A percentile compares a stretch with the other conserved stretches of the same genome.
Conservation (phyloP, 208 protist species). For the Leishmania major region DNA sequence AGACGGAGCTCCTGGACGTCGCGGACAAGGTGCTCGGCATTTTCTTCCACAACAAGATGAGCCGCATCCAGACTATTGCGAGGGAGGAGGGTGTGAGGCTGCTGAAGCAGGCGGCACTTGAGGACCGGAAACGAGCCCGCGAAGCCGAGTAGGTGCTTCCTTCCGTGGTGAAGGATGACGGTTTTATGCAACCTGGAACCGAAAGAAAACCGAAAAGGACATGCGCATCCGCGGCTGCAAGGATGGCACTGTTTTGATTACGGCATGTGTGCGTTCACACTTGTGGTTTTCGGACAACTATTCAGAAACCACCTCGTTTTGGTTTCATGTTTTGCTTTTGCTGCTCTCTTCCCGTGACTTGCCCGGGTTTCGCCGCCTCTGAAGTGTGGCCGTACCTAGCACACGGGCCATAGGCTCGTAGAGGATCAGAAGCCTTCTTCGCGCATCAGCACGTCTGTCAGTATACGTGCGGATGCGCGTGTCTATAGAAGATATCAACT, state of each 20-base stretch:
- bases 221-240: neutral
- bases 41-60: conserved; percentile 96
- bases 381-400: neutral
- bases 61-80: conserved; percentile 88
- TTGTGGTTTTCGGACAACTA: neutral
- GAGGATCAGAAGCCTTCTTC: neutral
- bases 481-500: conserved; percentile 10
- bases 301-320: conserved; percentile 16
- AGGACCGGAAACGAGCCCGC: conserved; percentile 59
- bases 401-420: neutral
- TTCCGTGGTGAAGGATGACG: too few relatives aligned
- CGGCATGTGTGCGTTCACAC: neutral
- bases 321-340: conserved; percentile 4
- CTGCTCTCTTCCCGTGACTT: neutral
- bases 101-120: conserved; percentile 71
- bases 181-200: neutral
- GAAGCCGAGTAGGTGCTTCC: conserved; percentile 29
- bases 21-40: conserved; percentile 96
- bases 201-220: neutral
- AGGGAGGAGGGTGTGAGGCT: conserved; percentile 54
- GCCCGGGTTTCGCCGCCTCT: neutral
- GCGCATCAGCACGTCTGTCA: neutral
- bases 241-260: neutral
- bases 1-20: conserved; percentile 94
- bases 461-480: neutral